Conservation (phyloP, 192 early-diverging fungal species). For the Thoreauomyces humboldtii region DNA sequence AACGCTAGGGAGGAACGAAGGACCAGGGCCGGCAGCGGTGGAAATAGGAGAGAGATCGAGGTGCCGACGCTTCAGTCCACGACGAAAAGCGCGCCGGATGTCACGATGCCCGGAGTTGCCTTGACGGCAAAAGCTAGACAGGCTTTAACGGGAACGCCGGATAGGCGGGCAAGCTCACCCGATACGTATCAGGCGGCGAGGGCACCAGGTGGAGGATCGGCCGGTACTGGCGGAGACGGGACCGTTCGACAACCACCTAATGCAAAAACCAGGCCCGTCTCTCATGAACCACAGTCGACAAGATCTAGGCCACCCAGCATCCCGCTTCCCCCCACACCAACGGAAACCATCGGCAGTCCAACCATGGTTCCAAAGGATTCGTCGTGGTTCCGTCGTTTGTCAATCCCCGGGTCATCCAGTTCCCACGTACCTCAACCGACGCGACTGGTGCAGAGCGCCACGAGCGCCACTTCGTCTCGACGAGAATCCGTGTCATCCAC, state of each 20-base stretch:
- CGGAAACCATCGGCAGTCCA: background rate
- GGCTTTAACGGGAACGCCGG: too few relatives aligned
- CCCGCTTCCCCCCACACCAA: constrained; percentile 10
- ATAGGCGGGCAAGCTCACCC: too few relatives aligned
- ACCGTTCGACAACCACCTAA: background rate
- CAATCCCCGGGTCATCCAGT: background rate
- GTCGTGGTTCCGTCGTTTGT: constrained; percentile 5
- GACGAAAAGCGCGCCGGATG: constrained; percentile 6
- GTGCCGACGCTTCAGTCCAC: background rate
- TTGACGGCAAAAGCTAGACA: background rate
- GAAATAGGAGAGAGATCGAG: background rate
- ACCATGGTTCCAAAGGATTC: background rate
- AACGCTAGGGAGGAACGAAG: constrained; percentile 40
- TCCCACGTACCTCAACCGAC: background rate
- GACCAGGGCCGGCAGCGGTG: constrained; percentile 5
- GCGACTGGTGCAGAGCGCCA: background rate
- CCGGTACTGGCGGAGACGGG: background rate
- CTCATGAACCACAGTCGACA: too few relatives aligned
- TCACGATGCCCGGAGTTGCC: constrained; percentile 1
- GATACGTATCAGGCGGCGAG: too few relatives aligned
- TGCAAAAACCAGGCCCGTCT: constrained; percentile 1
- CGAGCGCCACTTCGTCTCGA: too few relatives aligned
- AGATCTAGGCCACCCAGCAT: constrained; percentile 2
- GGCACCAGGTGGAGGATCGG: too few relatives aligned
- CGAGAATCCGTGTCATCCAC: too few relatives aligned